Base-by-base conservation (phyloP, 768 basidiomycete species). In the Amylocystis lapponica region DNA sequence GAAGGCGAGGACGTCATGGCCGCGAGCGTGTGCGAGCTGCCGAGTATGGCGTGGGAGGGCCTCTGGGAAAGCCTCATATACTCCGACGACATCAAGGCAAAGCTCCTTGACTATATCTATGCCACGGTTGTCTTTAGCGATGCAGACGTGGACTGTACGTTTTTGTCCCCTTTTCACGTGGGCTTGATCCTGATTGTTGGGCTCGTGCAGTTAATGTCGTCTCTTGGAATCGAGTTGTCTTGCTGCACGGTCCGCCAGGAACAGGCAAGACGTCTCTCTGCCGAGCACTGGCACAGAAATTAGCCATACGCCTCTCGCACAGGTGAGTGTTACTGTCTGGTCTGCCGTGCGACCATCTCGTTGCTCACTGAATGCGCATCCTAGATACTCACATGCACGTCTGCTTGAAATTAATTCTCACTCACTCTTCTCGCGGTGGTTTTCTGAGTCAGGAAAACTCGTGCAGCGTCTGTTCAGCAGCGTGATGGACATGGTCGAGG, bases 321-420 rank as follows among this genome's bases (percentile, higher is more conserved):
- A 74, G 86, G 92, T 87, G 43, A 31, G 73, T 29, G 33, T n/a
- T 7, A 5, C 14, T 23, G 4, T n/a, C n/a, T 33, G n/a, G 19
- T 17, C 29, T 21, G 6, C 32, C 31, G 25, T 22, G 4, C 13
- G 5, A 33, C 32, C 32, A 36, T 3, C 19, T 19, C 13, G 21
- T 5, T 36, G 3, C 19, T 34, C n/a, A n/a, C n/a, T n/a, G n/a
- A n/a, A n/a, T n/a, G n/a, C n/a, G n/a, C n/a, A 16, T 14, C 16
- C 11, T 3, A 95, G 93, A 21, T 99, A 96, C 60, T 70, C 85
- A 0, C 76, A 87, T 62, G 78, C 90, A 27, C 86, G 91, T 35
- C 70, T 99, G 10, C 76, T 99, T 34, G 96, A 99, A 63, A 96
- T 99, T 57, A 98, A 98, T 60, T 94, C 96, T 0, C 96, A 98